A percentile compares a stretch with the other conserved stretches of the same genome.
phyloP scores from a whole-genome alignment of 345 rosid genomes.

The Cardamine chenopodiifolia region DNA sequence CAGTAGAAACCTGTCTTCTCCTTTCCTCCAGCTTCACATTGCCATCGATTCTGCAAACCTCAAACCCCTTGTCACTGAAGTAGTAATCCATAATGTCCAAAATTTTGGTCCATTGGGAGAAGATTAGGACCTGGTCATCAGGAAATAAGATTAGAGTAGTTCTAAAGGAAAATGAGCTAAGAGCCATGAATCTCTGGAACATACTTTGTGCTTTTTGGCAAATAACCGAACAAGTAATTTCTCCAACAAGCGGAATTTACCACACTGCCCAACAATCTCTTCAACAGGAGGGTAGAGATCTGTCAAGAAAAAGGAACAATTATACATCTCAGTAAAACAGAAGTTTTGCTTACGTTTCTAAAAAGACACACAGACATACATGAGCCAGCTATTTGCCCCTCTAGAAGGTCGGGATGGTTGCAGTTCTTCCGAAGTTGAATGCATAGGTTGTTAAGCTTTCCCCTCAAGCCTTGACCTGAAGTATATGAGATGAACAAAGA shows the following conservation, averaged over 20 bases:
- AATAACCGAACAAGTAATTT: constrained; percentile 63
- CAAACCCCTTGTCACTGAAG: constrained; percentile 84
- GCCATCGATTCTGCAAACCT: constrained; percentile 94
- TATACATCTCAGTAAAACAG: constrained; percentile 7
- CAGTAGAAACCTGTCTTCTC: constrained; percentile 68
- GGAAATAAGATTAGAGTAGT: constrained; percentile 23
- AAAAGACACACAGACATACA: constrained; percentile 48
- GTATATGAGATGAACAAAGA: neutral
- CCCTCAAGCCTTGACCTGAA: constrained; percentile 62
- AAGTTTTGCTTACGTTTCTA: neutral
- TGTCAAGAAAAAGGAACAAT: constrained; percentile 38
- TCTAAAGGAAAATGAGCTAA: constrained; percentile 19
- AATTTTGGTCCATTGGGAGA: constrained; percentile 89
- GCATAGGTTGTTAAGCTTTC: constrained; percentile 77
- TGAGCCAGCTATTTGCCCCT: constrained; percentile 68
- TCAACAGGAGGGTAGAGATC: constrained; percentile 80
- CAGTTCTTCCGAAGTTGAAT: constrained; percentile 93
- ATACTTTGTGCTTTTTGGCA: constrained; percentile 78
- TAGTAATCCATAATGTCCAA: constrained; percentile 94
- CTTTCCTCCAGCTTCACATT: constrained; percentile 73
- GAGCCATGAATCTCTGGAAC: constrained; percentile 25
- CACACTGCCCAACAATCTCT: constrained; percentile 84
- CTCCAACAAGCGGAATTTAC: constrained; percentile 85
- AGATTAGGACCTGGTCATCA: constrained; percentile 71
- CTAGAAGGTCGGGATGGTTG: constrained; percentile 95